Conservation (phyloP, 176 grass and related monocot genomes). For the Raddia distichophylla region DNA sequence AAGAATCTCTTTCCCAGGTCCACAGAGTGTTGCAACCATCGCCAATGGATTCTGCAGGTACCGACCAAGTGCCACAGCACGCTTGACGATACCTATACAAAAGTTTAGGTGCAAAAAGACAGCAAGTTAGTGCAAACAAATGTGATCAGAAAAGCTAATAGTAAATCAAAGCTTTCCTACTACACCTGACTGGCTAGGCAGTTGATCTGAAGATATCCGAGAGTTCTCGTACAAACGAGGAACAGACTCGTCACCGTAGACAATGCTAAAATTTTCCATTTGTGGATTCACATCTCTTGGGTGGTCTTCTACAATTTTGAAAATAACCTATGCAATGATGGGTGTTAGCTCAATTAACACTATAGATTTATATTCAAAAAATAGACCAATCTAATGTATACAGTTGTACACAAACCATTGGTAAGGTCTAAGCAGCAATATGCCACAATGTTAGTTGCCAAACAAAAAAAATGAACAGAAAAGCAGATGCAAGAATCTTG, state of each 20-base stretch:
- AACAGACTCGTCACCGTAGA: slow-evolving; percentile 90
- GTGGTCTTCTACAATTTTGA: slow-evolving; percentile 95
- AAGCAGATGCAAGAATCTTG: background rate
- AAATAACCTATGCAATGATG: slow-evolving; percentile 74
- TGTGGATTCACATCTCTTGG: slow-evolving; percentile 75
- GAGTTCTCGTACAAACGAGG: slow-evolving; percentile 92
- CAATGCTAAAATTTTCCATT: slow-evolving; percentile 72
- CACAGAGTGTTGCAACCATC: slow-evolving; percentile 89
- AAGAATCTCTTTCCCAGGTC: slow-evolving; percentile 93
- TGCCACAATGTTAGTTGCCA: background rate
- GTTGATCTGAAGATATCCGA: slow-evolving; percentile 86
- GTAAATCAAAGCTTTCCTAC: slow-evolving; percentile 28
- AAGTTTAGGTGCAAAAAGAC: background rate
- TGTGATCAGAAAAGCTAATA: background rate
- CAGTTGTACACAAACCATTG: background rate
- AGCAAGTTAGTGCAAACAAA: slow-evolving; percentile 16
- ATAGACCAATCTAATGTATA: background rate
- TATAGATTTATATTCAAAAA: background rate
- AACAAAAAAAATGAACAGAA: slow-evolving; percentile 8
- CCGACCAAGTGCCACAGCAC: slow-evolving; percentile 85
- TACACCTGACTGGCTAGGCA: slow-evolving; percentile 82
- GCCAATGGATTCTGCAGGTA: slow-evolving; percentile 93
- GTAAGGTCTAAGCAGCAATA: background rate
- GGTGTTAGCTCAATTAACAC: slow-evolving; percentile 27
- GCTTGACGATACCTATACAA: slow-evolving; percentile 89